phyloP scores from a whole-genome alignment of 306 rosid species.

The Hippophae rhamnoides region DNA sequence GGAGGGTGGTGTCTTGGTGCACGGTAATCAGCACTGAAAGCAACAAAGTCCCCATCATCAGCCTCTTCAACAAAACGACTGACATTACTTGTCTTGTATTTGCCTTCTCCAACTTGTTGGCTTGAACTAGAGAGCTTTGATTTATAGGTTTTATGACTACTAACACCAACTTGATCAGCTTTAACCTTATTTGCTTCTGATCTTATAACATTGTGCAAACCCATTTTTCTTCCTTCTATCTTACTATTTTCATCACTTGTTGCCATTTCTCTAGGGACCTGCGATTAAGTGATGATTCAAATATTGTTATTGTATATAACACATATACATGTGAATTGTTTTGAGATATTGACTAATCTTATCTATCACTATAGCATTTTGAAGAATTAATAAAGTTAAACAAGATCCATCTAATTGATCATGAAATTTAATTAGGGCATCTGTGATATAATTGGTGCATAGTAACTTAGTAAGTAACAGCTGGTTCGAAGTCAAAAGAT shows the following conservation, averaged over 20 bases:
- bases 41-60: slow-evolving; percentile 25
- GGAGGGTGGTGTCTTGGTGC: slow-evolving; percentile 50
- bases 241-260: neutral
- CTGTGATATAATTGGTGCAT: neutral
- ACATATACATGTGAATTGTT: too few species aligned
- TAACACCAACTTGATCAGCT: slow-evolving; percentile 1
- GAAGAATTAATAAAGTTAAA: too few species aligned
- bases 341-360: too few species aligned
- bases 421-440: too few species aligned
- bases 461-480: neutral
- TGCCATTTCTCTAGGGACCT: slow-evolving; percentile 15
- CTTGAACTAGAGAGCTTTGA: slow-evolving; percentile 6
- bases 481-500: neutral
- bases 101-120: slow-evolving; percentile 7
- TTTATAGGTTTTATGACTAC: neutral
- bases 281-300: neutral
- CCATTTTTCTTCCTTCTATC: slow-evolving; percentile 12
- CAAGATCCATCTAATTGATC: too few species aligned
- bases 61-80: slow-evolving; percentile 16
- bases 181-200: neutral
- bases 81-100: slow-evolving; percentile 8
- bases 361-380: too few species aligned
- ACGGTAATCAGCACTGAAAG: slow-evolving; percentile 44
- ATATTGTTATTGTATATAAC: too few species aligned
- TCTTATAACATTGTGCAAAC: neutral